Base-by-base conservation (phyloP, 2,329 filamentous ascomycete genomes). In the Pestalotiopsis sp. region DNA sequence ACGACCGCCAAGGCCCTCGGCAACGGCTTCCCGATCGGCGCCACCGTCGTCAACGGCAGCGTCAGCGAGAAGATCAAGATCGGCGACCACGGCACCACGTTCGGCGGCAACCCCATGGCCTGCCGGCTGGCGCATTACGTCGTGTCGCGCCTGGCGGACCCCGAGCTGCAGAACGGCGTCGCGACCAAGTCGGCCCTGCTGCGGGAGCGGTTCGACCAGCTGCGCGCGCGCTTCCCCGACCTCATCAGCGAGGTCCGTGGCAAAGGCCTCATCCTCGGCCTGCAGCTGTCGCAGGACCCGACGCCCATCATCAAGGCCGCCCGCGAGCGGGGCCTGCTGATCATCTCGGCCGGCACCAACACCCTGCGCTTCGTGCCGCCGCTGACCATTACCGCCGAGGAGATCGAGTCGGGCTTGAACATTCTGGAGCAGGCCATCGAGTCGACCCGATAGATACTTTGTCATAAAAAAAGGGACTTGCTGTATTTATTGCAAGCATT, bases 1-100 rank as follows among this genome's bases (percentile, higher is more conserved):
- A 98, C 95, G 14, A 95, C 93, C 0, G 96, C 96, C 68, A 99
- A 99, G 84, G 96, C 96, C 0, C 90, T 99, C 2, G 96, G 96
- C 17, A 99, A 99, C 77, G 96, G 96, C 4, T 95, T 98, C 80
- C 96, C 96, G 62, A 95, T 99, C 73, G 96, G 94, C 65, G 96
- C 96, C 6, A 93, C 92, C 4, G 88, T 89, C 66, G 85, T 87
- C 45, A 87, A 83, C 72, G 76, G 76, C 67, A 83, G 86, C 27
- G 93, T 97, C 1, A 90, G 89, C 36, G 87, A 91, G 66, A 90
- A 91, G 75, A 88, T 89, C 74, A 83, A 84, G 73, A 79, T 87
- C 40, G 93, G 95, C 69, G 95, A 98, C 79, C 95, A 98, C 81
- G 95, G 95, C 64, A 98, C 95, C 17, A 98, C 95, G 0, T 98